phyloP scores from a whole-genome alignment of 2,329 filamentous ascomycete species.

The Dothistroma pini region DNA sequence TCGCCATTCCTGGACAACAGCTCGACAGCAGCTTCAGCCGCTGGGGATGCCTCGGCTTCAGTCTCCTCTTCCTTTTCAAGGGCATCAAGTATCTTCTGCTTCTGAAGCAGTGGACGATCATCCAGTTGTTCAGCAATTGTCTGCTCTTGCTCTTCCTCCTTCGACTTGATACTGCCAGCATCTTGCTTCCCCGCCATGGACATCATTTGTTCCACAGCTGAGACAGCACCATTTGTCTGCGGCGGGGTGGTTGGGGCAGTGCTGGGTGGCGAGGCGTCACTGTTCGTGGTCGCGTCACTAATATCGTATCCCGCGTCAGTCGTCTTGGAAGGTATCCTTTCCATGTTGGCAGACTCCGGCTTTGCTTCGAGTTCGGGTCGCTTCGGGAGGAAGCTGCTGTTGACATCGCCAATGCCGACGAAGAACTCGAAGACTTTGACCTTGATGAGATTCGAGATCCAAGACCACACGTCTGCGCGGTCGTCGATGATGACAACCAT shows the following conservation, averaged over 20 bases:
- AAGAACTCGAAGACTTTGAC: constrained; percentile 97
- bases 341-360: constrained; percentile 20
- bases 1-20: constrained; percentile 34
- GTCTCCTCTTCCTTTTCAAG: constrained; percentile 59
- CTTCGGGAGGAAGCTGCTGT: constrained; percentile 93
- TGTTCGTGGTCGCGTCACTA: constrained; percentile 8
- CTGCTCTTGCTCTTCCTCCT: constrained; percentile 82
- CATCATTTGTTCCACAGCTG: constrained; percentile 70
- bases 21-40: constrained; percentile 46
- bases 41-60: constrained; percentile 49
- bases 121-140: constrained; percentile 82
- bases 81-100: constrained; percentile 87
- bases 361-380: constrained; percentile 46
- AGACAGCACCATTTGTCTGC: constrained; percentile 44
- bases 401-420: constrained; percentile 96
- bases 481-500: constrained; percentile 99
- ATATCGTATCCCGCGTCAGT: background rate
- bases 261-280: constrained; percentile 8
- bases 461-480: constrained; percentile 92
- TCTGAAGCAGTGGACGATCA: constrained; percentile 82
- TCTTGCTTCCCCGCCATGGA: constrained; percentile 70
- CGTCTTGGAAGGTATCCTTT: constrained; percentile 19
- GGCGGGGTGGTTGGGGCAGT: constrained; percentile 14
- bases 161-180: constrained; percentile 64
- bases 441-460: constrained; percentile 89